Evolutionary conservation across 306 rosid genomes (phyloP).

Genomic region (Bauhinia variegata): DNA sequence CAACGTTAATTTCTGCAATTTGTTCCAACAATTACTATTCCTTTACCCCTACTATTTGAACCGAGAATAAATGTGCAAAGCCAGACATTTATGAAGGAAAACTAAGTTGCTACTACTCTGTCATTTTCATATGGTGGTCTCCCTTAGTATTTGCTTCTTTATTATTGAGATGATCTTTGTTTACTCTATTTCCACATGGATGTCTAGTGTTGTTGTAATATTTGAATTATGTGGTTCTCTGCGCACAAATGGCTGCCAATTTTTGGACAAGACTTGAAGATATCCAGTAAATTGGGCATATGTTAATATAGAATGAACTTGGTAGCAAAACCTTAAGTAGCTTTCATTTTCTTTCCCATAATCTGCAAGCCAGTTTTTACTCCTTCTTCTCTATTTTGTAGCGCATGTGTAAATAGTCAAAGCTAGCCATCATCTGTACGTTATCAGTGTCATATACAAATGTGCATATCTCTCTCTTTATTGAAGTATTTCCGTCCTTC

Average conservation of each 20-base stretch:
- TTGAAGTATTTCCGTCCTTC: not conserved
- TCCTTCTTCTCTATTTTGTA: not conserved
- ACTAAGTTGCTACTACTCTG: conserved; percentile 3
- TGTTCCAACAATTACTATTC: conserved; percentile 36
- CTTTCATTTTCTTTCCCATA: not conserved
- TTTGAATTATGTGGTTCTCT: conserved; percentile 6
- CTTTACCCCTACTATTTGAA: conserved; percentile 35
- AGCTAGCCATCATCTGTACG: not conserved
- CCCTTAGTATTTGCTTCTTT: conserved; percentile 26
- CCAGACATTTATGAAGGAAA: not conserved
- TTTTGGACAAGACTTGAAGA: not conserved
- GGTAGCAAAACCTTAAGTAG: conserved; percentile 2
- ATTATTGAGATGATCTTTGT: not conserved
- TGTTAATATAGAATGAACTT: not conserved
- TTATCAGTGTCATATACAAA: not conserved
- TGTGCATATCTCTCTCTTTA: not conserved
- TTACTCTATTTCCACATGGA: conserved; percentile 8
- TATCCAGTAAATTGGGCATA: not conserved
- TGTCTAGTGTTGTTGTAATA: not conserved
- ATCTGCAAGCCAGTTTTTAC: not conserved
- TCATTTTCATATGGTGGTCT: conserved; percentile 16
- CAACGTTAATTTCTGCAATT: conserved; percentile 14
- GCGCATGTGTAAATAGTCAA: not conserved
- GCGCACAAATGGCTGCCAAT: not conserved
- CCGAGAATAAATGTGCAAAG: not conserved